Conservation (phyloP, 2,329 filamentous ascomycete genomes). For the Periconia sp. region DNA sequence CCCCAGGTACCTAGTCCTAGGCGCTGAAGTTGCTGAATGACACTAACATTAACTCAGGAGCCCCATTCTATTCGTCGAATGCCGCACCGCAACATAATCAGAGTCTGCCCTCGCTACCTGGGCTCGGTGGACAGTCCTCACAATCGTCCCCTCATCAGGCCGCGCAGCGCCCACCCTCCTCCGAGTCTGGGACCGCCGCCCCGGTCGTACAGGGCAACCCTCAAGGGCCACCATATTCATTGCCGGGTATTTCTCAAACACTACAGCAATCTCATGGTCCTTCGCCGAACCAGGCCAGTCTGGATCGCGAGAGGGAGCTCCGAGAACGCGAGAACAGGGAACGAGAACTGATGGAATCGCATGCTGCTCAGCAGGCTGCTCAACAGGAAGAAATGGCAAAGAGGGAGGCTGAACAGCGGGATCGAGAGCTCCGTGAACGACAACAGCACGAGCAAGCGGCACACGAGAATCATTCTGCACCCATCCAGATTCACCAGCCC, state of each 20-base stretch:
- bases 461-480: conserved; percentile 86
- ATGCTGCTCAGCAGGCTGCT: conserved; percentile 39
- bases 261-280: conserved; percentile 47
- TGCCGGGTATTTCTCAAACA: conserved; percentile 54
- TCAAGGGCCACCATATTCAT: conserved; percentile 49
- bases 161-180: conserved; percentile 42
- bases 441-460: conserved; percentile 72
- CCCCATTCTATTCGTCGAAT: conserved; percentile 50
- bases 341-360: conserved; percentile 62
- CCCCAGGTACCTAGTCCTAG: conserved; percentile 40
- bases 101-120: conserved; percentile 52
- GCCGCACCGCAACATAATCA: conserved; percentile 46
- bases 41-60: conserved; percentile 33
- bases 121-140: conserved; percentile 52
- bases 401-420: conserved; percentile 55
- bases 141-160: conserved; percentile 49
- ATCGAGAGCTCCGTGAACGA: conserved; percentile 68
- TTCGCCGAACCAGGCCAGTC: conserved; percentile 39
- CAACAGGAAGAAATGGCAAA: conserved; percentile 63
- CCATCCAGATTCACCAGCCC: conserved; percentile 91
- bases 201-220: conserved; percentile 39
- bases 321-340: conserved; percentile 51
- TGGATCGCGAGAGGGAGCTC: conserved; percentile 55
- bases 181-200: conserved; percentile 41
- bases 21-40: no score